Conservation (phyloP, 768 basidiomycete species). For the Leucosporidium scottii region DNA sequence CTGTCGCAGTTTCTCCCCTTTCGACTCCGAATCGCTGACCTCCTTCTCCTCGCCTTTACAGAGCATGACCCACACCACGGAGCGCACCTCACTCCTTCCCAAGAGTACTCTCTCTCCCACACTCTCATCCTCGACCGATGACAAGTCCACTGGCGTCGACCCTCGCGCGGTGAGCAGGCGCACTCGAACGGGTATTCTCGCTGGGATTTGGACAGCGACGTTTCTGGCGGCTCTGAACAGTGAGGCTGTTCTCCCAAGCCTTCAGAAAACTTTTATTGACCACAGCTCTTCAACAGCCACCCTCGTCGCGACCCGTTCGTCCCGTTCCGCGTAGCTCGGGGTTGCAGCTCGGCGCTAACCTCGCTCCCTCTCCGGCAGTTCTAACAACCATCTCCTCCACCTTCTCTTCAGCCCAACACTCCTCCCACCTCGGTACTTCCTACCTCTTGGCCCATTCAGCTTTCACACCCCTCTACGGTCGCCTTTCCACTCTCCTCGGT, state of each 20-base stretch:
- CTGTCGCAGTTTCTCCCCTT: too few species aligned
- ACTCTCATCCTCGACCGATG: background rate
- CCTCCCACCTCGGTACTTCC: conserved; percentile 59
- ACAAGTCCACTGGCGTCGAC: background rate
- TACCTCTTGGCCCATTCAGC: conserved; percentile 21
- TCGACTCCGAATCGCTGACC: too few species aligned
- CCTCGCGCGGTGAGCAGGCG: background rate
- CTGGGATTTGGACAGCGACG: background rate
- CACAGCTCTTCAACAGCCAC: background rate
- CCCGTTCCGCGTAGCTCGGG: too few species aligned
- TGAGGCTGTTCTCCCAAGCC: background rate
- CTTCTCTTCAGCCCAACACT: background rate
- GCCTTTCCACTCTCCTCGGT: conserved; percentile 41
- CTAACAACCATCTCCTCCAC: conserved; percentile 1
- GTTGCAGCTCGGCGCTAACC: too few species aligned
- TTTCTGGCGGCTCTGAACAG: background rate
- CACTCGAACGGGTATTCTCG: background rate
- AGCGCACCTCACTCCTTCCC: too few species aligned
- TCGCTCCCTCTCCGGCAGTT: background rate
- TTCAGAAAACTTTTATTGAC: background rate
- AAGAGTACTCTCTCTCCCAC: too few species aligned
- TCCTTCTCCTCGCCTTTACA: too few species aligned
- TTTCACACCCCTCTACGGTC: conserved; percentile 40
- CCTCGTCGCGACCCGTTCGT: background rate
- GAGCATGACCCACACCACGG: too few species aligned